Evolutionary conservation across 164 flowering plant species (phyloP).

Genomic region (Amborella trichopoda): DNA sequence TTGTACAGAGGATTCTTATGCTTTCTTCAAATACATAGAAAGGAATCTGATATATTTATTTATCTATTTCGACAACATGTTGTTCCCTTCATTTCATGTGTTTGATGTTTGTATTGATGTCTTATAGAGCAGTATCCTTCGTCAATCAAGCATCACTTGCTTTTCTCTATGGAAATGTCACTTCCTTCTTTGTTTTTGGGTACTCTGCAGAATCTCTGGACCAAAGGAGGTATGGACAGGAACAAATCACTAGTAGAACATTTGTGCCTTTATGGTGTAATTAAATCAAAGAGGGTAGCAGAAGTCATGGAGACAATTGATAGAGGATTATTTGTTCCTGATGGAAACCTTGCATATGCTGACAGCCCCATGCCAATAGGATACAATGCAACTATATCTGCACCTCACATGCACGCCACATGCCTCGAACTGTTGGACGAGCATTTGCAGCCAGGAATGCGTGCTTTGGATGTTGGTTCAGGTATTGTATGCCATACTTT

Average conservation of each 20-base stretch:
- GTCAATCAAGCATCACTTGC: no score
- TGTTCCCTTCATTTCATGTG: no score
- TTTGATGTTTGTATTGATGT: no score
- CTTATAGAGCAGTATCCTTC: no score
- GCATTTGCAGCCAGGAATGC: slow-evolving; percentile 92
- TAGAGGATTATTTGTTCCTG: slow-evolving; percentile 77
- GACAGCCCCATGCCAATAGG: slow-evolving; percentile 90
- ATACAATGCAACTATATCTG: slow-evolving; percentile 94
- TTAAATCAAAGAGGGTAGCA: slow-evolving; percentile 55
- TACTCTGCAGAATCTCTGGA: slow-evolving; percentile 41
- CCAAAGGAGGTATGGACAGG: slow-evolving; percentile 25
- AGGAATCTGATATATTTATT: no score
- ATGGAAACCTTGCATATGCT: slow-evolving; percentile 48
- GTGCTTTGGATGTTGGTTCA: slow-evolving; percentile 89
- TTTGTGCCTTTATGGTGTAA: slow-evolving; percentile 54
- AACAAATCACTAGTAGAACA: slow-evolving; percentile 62
- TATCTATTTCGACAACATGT: no score
- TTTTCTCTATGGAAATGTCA: no score
- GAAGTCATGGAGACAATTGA: slow-evolving; percentile 83
- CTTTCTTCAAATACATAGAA: no score
- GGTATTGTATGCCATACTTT: slow-evolving; percentile 24
- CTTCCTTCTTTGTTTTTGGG: slow-evolving; percentile 10
- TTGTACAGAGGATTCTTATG: no score
- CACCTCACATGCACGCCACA: slow-evolving; percentile 97
- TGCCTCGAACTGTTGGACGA: slow-evolving; percentile 79